phyloP scores from a whole-genome alignment of 1,284 basidiomycete genomes.

The Cutaneotrichosporon spelunceum region DNA sequence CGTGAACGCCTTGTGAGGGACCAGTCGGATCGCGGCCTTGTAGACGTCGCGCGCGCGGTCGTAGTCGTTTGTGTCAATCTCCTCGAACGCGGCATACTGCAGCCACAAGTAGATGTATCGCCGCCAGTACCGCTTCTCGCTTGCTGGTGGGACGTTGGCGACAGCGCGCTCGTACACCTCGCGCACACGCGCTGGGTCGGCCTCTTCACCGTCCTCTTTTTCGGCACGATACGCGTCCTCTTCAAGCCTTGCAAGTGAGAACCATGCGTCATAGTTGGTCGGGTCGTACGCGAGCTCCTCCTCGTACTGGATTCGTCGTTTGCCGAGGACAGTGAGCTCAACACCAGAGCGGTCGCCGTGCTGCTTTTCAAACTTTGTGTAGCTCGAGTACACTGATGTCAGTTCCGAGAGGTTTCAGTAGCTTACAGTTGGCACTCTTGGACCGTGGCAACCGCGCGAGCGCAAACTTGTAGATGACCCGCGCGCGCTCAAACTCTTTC shows the following conservation, averaged over 20 bases:
- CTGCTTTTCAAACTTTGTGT: conserved; percentile 98
- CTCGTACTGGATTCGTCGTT: conserved; percentile 95
- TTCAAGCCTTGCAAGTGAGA: conserved; percentile 90
- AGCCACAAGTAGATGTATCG: conserved; percentile 89
- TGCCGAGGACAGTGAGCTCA: conserved; percentile 91
- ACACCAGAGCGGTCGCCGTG: conserved; percentile 84
- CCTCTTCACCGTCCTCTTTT: conserved; percentile 67
- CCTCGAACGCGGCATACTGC: conserved; percentile 95
- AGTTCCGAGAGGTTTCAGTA: background rate
- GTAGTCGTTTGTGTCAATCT: conserved; percentile 89
- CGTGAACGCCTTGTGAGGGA: conserved; percentile 94
- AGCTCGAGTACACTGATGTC: conserved; percentile 66
- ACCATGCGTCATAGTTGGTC: conserved; percentile 97
- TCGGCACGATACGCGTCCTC: conserved; percentile 78
- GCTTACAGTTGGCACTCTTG: conserved; percentile 64
- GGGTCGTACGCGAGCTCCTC: conserved; percentile 85
- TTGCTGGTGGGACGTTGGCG: conserved; percentile 84
- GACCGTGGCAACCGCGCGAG: conserved; percentile 83
- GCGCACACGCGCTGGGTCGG: conserved; percentile 63
- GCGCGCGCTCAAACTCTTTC: conserved; percentile 93
- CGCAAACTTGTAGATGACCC: conserved; percentile 99
- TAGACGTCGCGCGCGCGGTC: conserved; percentile 84
- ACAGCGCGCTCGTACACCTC: conserved; percentile 96
- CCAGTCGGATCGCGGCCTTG: conserved; percentile 79
- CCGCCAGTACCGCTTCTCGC: conserved; percentile 68